Percentiles rank a stretch among this genome's conserved stretches.
Conservation (phyloP, 1,139 yeast genomes). For the Lodderomyces jiufengensis region DNA sequence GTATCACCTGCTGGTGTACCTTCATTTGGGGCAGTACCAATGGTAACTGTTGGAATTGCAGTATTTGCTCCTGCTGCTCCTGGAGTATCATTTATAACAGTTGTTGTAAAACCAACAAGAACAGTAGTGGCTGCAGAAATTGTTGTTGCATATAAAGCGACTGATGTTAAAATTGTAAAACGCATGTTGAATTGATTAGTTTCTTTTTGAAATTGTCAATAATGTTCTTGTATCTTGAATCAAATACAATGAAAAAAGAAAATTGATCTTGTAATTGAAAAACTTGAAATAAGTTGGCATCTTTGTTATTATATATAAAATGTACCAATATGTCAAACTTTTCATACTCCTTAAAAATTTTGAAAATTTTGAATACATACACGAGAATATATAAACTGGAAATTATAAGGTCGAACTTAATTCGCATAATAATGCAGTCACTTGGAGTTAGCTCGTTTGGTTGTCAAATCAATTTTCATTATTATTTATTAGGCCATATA, state of each 20-base stretch:
- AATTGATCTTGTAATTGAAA: conserved; percentile 4
- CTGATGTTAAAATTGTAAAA: conserved; percentile 1
- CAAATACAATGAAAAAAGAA: neutral
- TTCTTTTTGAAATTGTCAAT: no score
- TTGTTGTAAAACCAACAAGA: conserved; percentile 1
- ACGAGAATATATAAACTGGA: no score
- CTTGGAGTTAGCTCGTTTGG: no score
- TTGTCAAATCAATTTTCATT: no score
- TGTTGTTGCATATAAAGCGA: conserved; percentile 1
- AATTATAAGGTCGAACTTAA: no score
- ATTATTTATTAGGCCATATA: no score
- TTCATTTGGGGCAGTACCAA: neutral
- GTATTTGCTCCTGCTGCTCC: neutral
- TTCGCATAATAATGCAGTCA: no score
- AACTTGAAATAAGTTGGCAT: neutral
- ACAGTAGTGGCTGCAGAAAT: conserved; percentile 1
- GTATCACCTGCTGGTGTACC: neutral
- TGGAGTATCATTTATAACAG: neutral
- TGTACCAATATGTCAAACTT: no score
- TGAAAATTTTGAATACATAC: no score
- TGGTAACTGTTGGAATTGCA: neutral
- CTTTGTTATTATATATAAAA: neutral
- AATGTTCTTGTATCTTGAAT: no score
- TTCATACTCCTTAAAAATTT: no score
- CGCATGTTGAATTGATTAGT: neutral